phyloP scores from a whole-genome alignment of 2,329 filamentous ascomycete species.

The Amylocarpus encephaloides region DNA sequence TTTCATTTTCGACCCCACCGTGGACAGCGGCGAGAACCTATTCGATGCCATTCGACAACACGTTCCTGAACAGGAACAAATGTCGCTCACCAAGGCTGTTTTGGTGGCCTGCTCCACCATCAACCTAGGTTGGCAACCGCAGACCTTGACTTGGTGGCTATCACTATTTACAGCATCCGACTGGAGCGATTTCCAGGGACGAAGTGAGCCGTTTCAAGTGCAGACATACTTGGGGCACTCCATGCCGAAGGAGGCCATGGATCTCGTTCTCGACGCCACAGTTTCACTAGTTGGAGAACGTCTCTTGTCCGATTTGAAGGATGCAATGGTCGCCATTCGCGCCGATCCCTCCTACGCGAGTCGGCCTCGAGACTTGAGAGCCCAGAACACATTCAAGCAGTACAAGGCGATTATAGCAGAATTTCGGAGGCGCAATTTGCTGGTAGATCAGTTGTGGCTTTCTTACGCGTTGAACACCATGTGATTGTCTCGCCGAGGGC shows the following conservation, averaged over 20 bases:
- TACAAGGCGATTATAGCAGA: constrained; percentile 15
- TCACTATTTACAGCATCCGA: constrained; percentile 7
- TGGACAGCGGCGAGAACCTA: constrained; percentile 9
- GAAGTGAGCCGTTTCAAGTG: constrained; percentile 3
- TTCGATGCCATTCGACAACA: constrained; percentile 9
- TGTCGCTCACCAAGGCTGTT: constrained; percentile 10
- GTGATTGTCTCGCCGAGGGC: neutral
- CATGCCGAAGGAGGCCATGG: constrained; percentile 9
- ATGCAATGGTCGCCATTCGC: constrained; percentile 1
- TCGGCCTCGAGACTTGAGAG: neutral
- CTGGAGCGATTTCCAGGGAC: constrained; percentile 11
- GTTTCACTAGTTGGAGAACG: constrained; percentile 12
- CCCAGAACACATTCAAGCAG: neutral
- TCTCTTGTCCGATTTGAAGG: constrained; percentile 8
- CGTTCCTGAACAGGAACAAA: constrained; percentile 5
- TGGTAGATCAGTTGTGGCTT: constrained; percentile 13
- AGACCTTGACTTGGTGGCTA: constrained; percentile 13
- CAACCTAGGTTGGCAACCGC: constrained; percentile 5
- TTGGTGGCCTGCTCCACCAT: constrained; percentile 12
- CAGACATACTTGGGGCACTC: constrained; percentile 5
- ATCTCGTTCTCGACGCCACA: constrained; percentile 11
- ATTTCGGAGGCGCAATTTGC: constrained; percentile 7
- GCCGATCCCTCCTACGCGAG: neutral
- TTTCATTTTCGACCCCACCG: constrained; percentile 12
- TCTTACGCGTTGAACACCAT: constrained; percentile 6